Base-by-base conservation (phyloP, 495 filamentous ascomycete genomes). In the Trichoderma reesei region DNA sequence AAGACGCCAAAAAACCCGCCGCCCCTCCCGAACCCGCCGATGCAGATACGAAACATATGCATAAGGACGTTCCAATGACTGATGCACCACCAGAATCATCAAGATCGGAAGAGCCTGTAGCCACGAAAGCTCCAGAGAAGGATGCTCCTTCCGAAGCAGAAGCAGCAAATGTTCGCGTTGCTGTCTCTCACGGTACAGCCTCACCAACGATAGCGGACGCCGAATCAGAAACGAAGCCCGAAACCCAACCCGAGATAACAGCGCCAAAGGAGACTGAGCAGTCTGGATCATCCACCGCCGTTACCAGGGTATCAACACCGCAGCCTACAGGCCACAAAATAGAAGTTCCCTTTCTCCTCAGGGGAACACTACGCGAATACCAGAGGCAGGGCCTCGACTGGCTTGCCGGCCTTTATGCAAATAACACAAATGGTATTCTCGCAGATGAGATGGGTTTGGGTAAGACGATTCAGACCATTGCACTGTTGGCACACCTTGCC, bases 371-470 rank as follows among this genome's bases (percentile, higher is more conserved):
- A 16, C 90, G 95, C 74, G 92, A 96, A 74, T 99, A 99, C 69
- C 95, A 99, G 66, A 95, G 98, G 69, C 89, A 88, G 72, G 95
- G 95, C 10, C 78, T 99, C 14, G 95, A 99, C 70, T 99, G 95
- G 95, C 88, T 99, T 48, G 91, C 92, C 7, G 86, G 88, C 1
- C 82, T 98, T 5, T 96, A 99, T 74, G 86, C 85, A n/a, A 93
- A 90, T 65, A 83, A 90, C 65, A 94, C 91, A 60, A 99, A 99
- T 72, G 95, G 95, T 46, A 99, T 99, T 61, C 80, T 99, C n/a
- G 95, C 95, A 5, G 95, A 99, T 71, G 95, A 99, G 70, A 99
- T 99, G 95, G 95, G 95, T 69, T 85, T 99, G 33, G 95, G 95
- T 1, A 99, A 99, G 73, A 99, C 95, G 0, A 98, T 99, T 42